phyloP scores from a whole-genome alignment of 108 stramenopile species.

The Cyclotella distinguenda region DNA sequence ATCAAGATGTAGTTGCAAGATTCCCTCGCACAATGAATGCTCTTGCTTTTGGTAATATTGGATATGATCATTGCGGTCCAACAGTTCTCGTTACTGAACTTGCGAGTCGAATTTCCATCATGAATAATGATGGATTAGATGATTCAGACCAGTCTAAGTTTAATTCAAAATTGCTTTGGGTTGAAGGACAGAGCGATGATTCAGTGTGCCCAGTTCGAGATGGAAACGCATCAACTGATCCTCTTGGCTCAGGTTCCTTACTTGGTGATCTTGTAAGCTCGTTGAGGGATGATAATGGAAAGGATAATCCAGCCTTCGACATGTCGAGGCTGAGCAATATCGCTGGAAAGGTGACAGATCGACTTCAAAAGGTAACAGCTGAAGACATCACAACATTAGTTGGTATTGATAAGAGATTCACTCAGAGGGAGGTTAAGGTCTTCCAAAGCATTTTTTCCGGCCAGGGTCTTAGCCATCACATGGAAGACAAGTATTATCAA shows the following conservation, averaged over 20 bases:
- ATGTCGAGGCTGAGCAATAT: slow-evolving; percentile 23
- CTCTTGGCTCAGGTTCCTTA: slow-evolving; percentile 63
- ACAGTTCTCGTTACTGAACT: slow-evolving; percentile 67
- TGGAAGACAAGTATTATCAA: slow-evolving; percentile 79
- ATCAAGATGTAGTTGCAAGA: slow-evolving; percentile 80
- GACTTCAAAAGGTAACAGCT: slow-evolving; percentile 51
- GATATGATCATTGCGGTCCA: slow-evolving; percentile 81
- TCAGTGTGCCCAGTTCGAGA: slow-evolving; percentile 73
- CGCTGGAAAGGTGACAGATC: slow-evolving; percentile 45
- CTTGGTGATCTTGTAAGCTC: slow-evolving; percentile 61
- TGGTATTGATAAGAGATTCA: slow-evolving; percentile 70
- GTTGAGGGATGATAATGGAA: slow-evolving; percentile 22
- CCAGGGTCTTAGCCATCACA: slow-evolving; percentile 71
- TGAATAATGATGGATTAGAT: slow-evolving; percentile 21
- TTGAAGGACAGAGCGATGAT: slow-evolving; percentile 74
- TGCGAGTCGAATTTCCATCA: slow-evolving; percentile 18
- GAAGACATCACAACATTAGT: slow-evolving; percentile 65
- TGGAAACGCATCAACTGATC: slow-evolving; percentile 56
- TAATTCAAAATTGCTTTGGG: slow-evolving; percentile 51
- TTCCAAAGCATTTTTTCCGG: slow-evolving; percentile 67
- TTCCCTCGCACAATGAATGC: slow-evolving; percentile 76
- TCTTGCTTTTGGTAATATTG: slow-evolving; percentile 59
- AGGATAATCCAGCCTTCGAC: slow-evolving; percentile 12
- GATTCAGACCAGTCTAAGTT: slow-evolving; percentile 9
- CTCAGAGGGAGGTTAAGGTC: slow-evolving; percentile 70